Evolutionary conservation across 108 stramenopile species (phyloP), one percentile per base, ranked within the genome.

Genomic region (Cyclotella sp.): DNA sequence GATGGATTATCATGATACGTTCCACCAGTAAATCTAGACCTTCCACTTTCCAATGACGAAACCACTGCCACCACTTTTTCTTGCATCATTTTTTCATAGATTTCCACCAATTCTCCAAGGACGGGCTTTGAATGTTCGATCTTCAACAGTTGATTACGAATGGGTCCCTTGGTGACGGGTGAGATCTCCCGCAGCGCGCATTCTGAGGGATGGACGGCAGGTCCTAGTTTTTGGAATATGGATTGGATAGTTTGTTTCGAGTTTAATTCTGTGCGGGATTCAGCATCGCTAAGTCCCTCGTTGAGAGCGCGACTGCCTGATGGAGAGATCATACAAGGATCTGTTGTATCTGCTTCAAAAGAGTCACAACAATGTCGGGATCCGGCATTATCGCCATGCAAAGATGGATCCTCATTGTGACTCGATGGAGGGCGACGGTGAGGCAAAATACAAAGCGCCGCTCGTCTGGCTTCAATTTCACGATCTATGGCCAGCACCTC

Each of bases 121-220:
- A 39, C 26, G 18, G 28, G 27, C 11, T 49, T 30, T 11, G 18
- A 19, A 42, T 42, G 21, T 10, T 40, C 41, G 9, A 78, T 39
- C 18, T 63, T 71, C 45, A 73, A 24, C 22, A 40, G 43, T 0
- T n/a, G n/a, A 44, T 59, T 59, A 22, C 81, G 73, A 15, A 74
- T 40, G 0, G 77, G 77, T 14, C 76, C 76, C 3, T 59, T 73
- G 3, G 72, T 78, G 27, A 78, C 62, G 40, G 72, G 76, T 9
- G 72, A 64, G n/a, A 78, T 53, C 19, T 61, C 8, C 11, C 80
- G 53, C 9, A 81, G 41, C 4, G 64, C 69, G 47, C 78, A 79
- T 62, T 79, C 78, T 14, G 70, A 71, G 27, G 71, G 78, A 59
- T 68, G 78, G 12, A 79, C 59, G 9, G 76, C 70, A 0, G 71